Conservation (phyloP, 2,329 filamentous ascomycete species). For the Epichloe brachyelytri region DNA sequence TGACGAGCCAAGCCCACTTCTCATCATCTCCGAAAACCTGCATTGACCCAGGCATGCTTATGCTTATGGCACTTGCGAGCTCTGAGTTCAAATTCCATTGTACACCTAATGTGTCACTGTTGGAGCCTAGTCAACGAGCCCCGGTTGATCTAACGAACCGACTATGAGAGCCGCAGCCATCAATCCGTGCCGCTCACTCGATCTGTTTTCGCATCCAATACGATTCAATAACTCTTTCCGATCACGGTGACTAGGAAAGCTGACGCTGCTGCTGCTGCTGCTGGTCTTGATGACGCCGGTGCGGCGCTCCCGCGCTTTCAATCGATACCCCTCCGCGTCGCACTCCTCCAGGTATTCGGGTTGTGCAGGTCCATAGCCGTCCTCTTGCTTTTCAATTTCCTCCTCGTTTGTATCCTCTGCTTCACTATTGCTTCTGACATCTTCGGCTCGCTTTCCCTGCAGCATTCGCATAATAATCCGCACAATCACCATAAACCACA, state of each 20-base stretch:
- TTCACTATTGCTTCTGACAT: background rate
- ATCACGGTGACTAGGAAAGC: slow-evolving; percentile 72
- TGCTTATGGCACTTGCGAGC: too few species aligned
- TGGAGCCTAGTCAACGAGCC: too few species aligned
- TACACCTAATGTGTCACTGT: too few species aligned
- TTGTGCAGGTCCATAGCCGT: background rate
- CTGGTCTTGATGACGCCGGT: background rate
- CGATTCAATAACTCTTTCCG: background rate
- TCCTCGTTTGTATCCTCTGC: background rate
- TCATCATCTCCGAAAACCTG: too few species aligned
- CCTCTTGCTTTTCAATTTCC: background rate
- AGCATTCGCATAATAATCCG: background rate
- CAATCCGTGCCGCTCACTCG: background rate
- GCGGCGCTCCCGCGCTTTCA: background rate
- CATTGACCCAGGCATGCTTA: too few species aligned
- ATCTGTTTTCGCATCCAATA: slow-evolving; percentile 1
- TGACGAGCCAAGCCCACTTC: too few species aligned
- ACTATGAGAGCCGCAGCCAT: too few species aligned
- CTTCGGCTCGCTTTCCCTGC: background rate
- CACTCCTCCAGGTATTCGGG: background rate
- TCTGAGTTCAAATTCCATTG: too few species aligned
- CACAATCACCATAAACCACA: background rate
- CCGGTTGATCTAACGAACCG: too few species aligned
- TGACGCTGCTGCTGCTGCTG: background rate
- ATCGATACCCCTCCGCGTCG: background rate